Conservation (phyloP, 495 filamentous ascomycete species). For the Tuber umbilicatum region DNA sequence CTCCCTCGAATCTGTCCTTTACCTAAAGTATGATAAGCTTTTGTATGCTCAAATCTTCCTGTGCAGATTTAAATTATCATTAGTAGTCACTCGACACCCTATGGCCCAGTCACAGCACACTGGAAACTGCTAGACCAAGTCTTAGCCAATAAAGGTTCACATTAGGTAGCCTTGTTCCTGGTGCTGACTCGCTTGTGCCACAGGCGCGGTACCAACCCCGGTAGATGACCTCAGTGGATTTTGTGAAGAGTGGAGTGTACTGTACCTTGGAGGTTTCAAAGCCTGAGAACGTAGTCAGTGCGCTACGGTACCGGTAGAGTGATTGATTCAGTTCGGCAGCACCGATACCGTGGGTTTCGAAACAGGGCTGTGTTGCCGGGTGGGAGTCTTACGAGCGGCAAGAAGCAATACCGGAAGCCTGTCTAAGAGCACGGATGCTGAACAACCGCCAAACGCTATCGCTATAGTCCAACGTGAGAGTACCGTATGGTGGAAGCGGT, state of each 20-base stretch:
- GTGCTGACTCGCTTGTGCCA: not conserved
- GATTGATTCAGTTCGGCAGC: not conserved
- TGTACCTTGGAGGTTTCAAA: too few species aligned
- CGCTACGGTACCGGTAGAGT: not conserved
- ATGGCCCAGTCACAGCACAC: not conserved
- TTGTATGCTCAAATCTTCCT: not conserved
- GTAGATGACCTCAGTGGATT: not conserved
- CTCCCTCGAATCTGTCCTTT: not conserved
- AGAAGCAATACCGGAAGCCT: not conserved
- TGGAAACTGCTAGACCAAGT: not conserved
- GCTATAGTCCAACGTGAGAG: not conserved
- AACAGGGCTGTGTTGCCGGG: not conserved
- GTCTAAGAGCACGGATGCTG: not conserved
- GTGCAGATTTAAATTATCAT: not conserved
- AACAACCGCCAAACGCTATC: not conserved
- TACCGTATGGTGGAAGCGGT: not conserved
- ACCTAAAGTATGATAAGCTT: not conserved
- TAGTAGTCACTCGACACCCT: not conserved
- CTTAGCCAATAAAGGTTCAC: not conserved
- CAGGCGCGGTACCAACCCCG: not conserved
- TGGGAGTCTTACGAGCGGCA: not conserved
- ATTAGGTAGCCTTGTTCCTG: not conserved
- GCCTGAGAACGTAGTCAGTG: not conserved
- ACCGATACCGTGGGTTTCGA: not conserved
- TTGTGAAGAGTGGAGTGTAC: not conserved